Conservation (phyloP, 177 flowering plant genomes). For the Tripterygium wilfordii region DNA sequence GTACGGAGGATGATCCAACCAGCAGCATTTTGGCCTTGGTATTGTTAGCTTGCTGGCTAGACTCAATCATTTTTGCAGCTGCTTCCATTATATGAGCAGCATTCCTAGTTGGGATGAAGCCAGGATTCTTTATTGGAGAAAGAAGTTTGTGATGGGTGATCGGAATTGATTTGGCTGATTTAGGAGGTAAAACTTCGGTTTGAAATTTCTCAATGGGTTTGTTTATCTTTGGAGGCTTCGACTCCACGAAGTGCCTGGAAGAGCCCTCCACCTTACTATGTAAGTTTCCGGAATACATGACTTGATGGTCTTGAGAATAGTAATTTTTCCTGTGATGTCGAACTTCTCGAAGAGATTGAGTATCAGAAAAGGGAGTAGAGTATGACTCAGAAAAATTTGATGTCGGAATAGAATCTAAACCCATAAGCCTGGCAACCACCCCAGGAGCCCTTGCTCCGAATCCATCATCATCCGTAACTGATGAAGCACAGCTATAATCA, state of each 20-base stretch:
- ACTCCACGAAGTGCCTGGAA: slow-evolving; percentile 24
- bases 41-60: slow-evolving; percentile 41
- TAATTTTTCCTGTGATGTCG: slow-evolving; percentile 30
- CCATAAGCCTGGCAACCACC: slow-evolving; percentile 93
- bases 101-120: slow-evolving; percentile 49
- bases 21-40: slow-evolving; percentile 34
- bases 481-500: slow-evolving; percentile 79
- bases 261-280: slow-evolving; percentile 21
- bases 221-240: slow-evolving; percentile 37
- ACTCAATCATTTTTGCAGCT: slow-evolving; percentile 78
- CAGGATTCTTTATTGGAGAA: slow-evolving; percentile 88
- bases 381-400: slow-evolving; percentile 44
- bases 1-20: slow-evolving; percentile 43
- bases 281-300: slow-evolving; percentile 22
- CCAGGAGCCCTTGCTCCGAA: slow-evolving; percentile 61
- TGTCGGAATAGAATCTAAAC: slow-evolving; percentile 78
- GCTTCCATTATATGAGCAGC: slow-evolving; percentile 86
- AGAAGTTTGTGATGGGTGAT: slow-evolving; percentile 71
- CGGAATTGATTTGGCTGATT: slow-evolving; percentile 69
- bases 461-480: slow-evolving; percentile 75
- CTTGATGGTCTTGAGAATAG: slow-evolving; percentile 28
- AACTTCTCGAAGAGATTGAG: slow-evolving; percentile 43
- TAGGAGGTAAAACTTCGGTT: slow-evolving; percentile 75
- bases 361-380: slow-evolving; percentile 47
- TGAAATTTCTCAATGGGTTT: slow-evolving; percentile 75